These are phyloP conservation scores for Didymosphaeria variabile DNA, from an alignment of 2,329 filamentous ascomycete genomes.

Conservation along the genomic window DNA sequence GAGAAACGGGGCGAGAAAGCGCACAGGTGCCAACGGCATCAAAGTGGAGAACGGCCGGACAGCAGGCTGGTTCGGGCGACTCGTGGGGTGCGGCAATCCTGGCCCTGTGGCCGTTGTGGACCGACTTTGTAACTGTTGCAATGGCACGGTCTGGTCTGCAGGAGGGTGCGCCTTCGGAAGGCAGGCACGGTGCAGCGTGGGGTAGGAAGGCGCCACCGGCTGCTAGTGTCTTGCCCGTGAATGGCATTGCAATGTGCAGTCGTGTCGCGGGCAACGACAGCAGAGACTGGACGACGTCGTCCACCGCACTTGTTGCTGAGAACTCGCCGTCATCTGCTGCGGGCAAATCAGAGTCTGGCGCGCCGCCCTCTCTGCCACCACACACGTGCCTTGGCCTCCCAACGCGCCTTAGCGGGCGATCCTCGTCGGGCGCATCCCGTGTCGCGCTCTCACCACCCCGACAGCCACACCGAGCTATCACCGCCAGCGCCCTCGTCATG, in stretches of 20 bases:
- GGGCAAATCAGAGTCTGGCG: not conserved
- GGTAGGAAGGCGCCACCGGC: constrained; percentile 6
- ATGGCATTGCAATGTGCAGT: too few species aligned
- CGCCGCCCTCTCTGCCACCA: not conserved
- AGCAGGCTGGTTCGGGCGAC: constrained; percentile 11
- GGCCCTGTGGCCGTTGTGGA: constrained; percentile 5
- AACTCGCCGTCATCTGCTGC: not conserved
- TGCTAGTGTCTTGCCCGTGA: not conserved
- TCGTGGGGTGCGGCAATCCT: not conserved
- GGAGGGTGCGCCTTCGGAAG: not conserved
- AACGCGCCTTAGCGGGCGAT: not conserved
- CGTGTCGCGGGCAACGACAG: too few species aligned
- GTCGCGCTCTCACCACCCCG: constrained; percentile 3
- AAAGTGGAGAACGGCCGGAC: constrained; percentile 13
- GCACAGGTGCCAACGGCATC: constrained; percentile 15
- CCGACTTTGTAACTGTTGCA: not conserved
- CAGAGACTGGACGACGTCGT: not conserved
- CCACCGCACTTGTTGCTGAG: not conserved
- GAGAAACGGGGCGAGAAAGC: constrained; percentile 6
- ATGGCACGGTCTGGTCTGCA: not conserved
- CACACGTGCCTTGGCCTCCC: not conserved
- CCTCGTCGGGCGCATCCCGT: too few species aligned
- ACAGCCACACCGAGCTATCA: constrained; percentile 7
- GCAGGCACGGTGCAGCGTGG: constrained; percentile 6
- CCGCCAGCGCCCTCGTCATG: not conserved